These are phyloP conservation scores for Hordeum pubiflorum DNA, from an alignment of 202 grass and related monocot species.

Conservation along the genomic window DNA sequence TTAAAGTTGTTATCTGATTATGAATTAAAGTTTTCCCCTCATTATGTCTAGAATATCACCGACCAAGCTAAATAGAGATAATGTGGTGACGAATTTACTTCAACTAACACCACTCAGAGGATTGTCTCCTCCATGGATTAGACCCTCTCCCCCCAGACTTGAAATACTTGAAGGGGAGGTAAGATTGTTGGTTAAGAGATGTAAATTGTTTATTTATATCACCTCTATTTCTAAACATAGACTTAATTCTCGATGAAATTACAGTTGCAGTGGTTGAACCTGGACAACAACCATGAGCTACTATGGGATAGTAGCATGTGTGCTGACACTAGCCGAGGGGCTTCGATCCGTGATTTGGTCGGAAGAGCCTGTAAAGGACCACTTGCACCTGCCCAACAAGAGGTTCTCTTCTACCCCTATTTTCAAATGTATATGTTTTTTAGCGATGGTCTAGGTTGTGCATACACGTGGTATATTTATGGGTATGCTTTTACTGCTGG, in stretches of 20 bases:
- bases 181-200: slow-evolving; percentile 17
- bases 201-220: background rate
- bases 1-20: slow-evolving; percentile 1
- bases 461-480: background rate
- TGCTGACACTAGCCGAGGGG: slow-evolving; percentile 67
- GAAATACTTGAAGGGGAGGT: slow-evolving; percentile 92
- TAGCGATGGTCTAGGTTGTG: background rate
- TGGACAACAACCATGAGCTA: slow-evolving; percentile 79
- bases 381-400: slow-evolving; percentile 68
- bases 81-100: slow-evolving; percentile 50
- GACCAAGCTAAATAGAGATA: slow-evolving; percentile 60
- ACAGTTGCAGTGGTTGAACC: slow-evolving; percentile 85
- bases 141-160: slow-evolving; percentile 79
- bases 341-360: slow-evolving; percentile 70
- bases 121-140: slow-evolving; percentile 75
- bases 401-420: slow-evolving; percentile 52
- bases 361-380: slow-evolving; percentile 80
- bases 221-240: slow-evolving; percentile 23
- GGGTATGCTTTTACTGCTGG: background rate
- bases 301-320: slow-evolving; percentile 96
- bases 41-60: slow-evolving; percentile 45
- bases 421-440: slow-evolving; percentile 19
- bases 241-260: slow-evolving; percentile 18
- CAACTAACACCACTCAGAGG: slow-evolving; percentile 53
- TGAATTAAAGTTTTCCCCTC: background rate